Evolutionary conservation across 1,139 yeast species (phyloP).

Genomic region (Blastobotrys apis): DNA sequence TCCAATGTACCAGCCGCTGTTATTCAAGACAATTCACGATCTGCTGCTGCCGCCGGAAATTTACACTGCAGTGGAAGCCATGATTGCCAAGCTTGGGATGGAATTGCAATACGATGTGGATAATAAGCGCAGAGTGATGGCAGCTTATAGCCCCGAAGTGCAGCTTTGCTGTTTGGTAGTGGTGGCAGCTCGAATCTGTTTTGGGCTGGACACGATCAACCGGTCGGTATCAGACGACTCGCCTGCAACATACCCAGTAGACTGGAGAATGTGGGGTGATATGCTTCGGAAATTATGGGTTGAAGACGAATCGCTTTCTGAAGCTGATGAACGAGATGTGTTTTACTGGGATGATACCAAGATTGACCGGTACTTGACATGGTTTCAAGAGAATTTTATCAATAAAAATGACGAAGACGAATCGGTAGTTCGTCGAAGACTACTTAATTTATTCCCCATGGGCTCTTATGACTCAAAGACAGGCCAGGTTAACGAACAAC

Average conservation of each 20-base stretch:
- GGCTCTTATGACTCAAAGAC: slow-evolving; percentile 18
- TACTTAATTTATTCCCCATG: slow-evolving; percentile 25
- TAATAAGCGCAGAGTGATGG: not conserved
- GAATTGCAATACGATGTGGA: slow-evolving; percentile 1
- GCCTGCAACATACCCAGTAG: slow-evolving; percentile 22
- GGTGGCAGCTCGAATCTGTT: slow-evolving; percentile 33
- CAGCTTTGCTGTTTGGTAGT: slow-evolving; percentile 22
- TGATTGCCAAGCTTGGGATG: slow-evolving; percentile 14
- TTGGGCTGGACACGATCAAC: slow-evolving; percentile 31
- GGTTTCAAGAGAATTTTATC: slow-evolving; percentile 28
- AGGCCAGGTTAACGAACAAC: slow-evolving; percentile 4
- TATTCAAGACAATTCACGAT: slow-evolving; percentile 29
- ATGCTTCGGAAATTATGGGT: slow-evolving; percentile 33
- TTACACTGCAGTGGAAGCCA: slow-evolving; percentile 23
- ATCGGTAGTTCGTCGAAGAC: slow-evolving; percentile 15
- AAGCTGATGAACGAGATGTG: slow-evolving; percentile 29
- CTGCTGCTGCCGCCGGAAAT: slow-evolving; percentile 37
- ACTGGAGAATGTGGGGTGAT: slow-evolving; percentile 36
- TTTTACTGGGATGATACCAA: slow-evolving; percentile 30
- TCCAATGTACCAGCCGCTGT: slow-evolving; percentile 26
- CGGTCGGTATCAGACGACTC: slow-evolving; percentile 8
- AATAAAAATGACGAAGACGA: slow-evolving; percentile 3
- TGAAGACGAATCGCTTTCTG: slow-evolving; percentile 27
- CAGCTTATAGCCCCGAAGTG: slow-evolving; percentile 19
- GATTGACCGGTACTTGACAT: slow-evolving; percentile 30